Conservation (phyloP, 202 grass and related monocot species). For the Saccharum hybrid region DNA sequence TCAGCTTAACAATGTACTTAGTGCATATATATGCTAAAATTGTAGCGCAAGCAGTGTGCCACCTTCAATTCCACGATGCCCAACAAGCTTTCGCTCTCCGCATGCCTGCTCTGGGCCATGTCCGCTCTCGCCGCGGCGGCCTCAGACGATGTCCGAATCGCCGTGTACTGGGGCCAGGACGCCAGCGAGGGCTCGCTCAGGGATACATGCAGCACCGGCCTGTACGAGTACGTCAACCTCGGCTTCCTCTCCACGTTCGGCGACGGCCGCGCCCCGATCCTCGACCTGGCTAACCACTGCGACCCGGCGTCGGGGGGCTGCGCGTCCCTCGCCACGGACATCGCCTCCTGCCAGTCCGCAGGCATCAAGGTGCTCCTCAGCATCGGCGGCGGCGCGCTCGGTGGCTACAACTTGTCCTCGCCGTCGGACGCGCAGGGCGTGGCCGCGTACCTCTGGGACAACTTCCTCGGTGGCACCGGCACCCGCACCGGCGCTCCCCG, state of each 20-base stretch:
- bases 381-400: slow-evolving; percentile 54
- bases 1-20: not conserved
- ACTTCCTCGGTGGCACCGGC: slow-evolving; percentile 57
- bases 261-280: slow-evolving; percentile 39
- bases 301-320: slow-evolving; percentile 39
- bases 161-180: slow-evolving; percentile 72
- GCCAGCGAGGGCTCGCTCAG: slow-evolving; percentile 57
- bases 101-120: slow-evolving; percentile 23
- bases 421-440: slow-evolving; percentile 46
- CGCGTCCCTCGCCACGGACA: slow-evolving; percentile 51
- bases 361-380: slow-evolving; percentile 71
- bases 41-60: too few species aligned
- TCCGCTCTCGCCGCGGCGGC: slow-evolving; percentile 22
- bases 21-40: too few species aligned
- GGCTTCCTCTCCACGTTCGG: slow-evolving; percentile 74
- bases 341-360: slow-evolving; percentile 58
- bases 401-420: slow-evolving; percentile 54
- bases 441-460: slow-evolving; percentile 69
- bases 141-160: slow-evolving; percentile 31
- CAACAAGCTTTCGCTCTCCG: not conserved
- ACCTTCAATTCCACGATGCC: slow-evolving; percentile 11
- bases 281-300: slow-evolving; percentile 59
- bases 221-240: slow-evolving; percentile 56
- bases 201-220: slow-evolving; percentile 42
- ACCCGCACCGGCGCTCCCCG: slow-evolving; percentile 22